Conservation (phyloP, 108 stramenopile genomes). For the Cyclostephanos invisitatus region DNA sequence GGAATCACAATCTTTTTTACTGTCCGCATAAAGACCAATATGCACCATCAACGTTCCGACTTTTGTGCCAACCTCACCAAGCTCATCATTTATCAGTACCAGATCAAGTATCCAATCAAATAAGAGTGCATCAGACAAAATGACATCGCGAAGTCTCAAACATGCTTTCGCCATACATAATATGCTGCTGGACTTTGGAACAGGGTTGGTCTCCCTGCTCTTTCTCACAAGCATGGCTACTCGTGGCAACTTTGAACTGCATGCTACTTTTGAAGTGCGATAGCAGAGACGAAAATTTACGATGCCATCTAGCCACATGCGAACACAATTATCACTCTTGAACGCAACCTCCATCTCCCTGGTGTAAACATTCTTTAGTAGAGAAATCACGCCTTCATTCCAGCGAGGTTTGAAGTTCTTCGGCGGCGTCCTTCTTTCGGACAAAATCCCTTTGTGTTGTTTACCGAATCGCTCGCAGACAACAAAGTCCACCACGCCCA, state of each 20-base stretch:
- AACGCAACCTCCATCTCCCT: constrained; percentile 13
- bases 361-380: constrained; percentile 4
- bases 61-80: constrained; percentile 1
- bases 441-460: background rate
- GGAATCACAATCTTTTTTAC: background rate
- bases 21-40: background rate
- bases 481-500: background rate
- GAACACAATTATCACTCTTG: constrained; percentile 16
- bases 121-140: constrained; percentile 13
- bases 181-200: background rate
- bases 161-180: constrained; percentile 12
- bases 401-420: constrained; percentile 1
- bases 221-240: constrained; percentile 10
- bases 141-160: constrained; percentile 14
- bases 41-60: constrained; percentile 4
- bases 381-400: constrained; percentile 1
- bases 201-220: background rate
- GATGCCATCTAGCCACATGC: constrained; percentile 10
- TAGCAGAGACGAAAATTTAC: constrained; percentile 24
- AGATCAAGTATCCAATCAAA: background rate
- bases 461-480: constrained; percentile 10
- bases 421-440: background rate
- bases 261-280: background rate
- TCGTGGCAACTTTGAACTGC: constrained; percentile 1
- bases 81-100: constrained; percentile 1